phyloP scores from a whole-genome alignment of 257 asterid genomes.

The Henckelia pumila region DNA sequence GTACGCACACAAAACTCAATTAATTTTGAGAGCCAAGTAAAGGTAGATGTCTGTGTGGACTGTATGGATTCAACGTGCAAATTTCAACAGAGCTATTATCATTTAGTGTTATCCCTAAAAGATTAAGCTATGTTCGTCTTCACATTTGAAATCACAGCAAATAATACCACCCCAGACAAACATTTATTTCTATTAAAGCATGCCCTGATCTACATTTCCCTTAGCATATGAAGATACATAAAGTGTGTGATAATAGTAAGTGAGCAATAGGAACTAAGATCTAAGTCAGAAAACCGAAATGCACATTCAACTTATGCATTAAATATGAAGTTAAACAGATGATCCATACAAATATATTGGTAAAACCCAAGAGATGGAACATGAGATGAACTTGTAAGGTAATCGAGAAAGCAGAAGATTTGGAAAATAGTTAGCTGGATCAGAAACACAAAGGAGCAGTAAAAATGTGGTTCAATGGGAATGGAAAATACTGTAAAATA shows the following conservation, averaged over 20 bases:
- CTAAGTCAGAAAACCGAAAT: background rate
- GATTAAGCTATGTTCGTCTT: background rate
- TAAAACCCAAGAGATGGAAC: background rate
- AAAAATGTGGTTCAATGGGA: background rate
- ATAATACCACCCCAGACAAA: constrained; percentile 1
- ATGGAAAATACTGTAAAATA: background rate
- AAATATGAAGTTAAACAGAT: background rate
- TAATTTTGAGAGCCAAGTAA: too few relatives aligned
- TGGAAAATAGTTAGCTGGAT: background rate
- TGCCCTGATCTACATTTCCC: background rate
- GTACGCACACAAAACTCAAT: too few relatives aligned
- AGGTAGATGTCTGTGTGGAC: too few relatives aligned
- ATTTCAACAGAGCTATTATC: background rate
- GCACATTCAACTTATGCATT: background rate
- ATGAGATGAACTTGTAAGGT: too few relatives aligned
- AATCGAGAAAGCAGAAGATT: too few relatives aligned
- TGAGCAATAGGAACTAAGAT: background rate
- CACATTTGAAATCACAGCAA: background rate
- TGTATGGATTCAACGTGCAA: too few relatives aligned
- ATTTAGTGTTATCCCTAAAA: background rate
- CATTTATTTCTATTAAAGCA: background rate
- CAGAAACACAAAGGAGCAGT: background rate
- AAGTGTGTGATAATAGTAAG: background rate
- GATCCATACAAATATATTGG: background rate
- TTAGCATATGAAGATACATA: constrained; percentile 7